Conservation (phyloP, 139 green algal genomes). For the Trebouxia sp. region DNA sequence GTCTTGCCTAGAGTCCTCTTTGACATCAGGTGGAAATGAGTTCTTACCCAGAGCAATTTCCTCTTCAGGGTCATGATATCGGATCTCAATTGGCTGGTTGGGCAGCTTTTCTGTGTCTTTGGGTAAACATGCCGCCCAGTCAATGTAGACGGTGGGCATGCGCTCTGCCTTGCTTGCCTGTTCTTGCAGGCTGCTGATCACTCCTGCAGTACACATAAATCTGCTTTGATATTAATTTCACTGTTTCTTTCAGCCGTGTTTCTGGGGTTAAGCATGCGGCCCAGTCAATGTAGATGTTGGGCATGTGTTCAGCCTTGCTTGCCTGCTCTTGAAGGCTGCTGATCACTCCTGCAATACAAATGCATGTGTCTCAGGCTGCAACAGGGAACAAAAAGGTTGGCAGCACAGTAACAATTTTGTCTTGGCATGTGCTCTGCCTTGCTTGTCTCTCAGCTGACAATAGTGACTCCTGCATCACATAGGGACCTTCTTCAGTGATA, state of each 20-base stretch:
- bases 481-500: too few species aligned
- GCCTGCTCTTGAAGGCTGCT: constrained; percentile 81
- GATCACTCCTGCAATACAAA: constrained; percentile 46
- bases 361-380: too few species aligned
- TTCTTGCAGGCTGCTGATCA: constrained; percentile 74
- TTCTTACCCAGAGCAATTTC: constrained; percentile 85
- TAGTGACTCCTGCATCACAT: too few species aligned
- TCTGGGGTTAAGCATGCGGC: constrained; percentile 40
- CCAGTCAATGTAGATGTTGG: constrained; percentile 61
- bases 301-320: constrained; percentile 35
- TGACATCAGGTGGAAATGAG: too few species aligned
- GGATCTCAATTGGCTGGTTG: constrained; percentile 5
- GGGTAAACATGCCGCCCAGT: constrained; percentile 56
- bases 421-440: too few species aligned
- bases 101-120: constrained; percentile 35
- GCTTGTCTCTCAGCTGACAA: too few species aligned
- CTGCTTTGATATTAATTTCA: constrained; percentile 21
- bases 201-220: constrained; percentile 35
- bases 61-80: constrained; percentile 72
- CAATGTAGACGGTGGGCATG: constrained; percentile 52
- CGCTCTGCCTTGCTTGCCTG: constrained; percentile 58
- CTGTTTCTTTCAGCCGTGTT: constrained; percentile 9
- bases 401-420: too few species aligned
- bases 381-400: too few species aligned
- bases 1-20: not conserved